Evolutionary conservation across 2,329 filamentous ascomycete genomes (phyloP).

Genomic region (Cladosporium sp.): DNA sequence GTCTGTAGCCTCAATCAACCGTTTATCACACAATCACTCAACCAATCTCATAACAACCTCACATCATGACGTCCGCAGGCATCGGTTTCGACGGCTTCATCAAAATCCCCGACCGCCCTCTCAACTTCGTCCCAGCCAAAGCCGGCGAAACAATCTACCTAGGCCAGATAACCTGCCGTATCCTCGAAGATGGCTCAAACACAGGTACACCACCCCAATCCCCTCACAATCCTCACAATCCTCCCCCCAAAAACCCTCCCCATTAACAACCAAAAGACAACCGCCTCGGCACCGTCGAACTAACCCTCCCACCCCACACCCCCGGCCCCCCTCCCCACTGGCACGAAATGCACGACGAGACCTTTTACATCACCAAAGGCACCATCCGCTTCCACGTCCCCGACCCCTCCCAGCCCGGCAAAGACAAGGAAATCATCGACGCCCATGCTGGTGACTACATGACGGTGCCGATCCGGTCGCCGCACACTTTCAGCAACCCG

Average conservation of each 20-base stretch:
- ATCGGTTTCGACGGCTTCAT: slow-evolving; percentile 21
- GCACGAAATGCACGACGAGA: slow-evolving; percentile 62
- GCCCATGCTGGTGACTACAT: slow-evolving; percentile 56
- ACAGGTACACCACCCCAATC: too few species aligned
- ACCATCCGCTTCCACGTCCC: slow-evolving; percentile 54
- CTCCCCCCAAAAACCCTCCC: background rate
- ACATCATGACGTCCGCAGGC: slow-evolving; percentile 12
- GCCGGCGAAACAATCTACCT: slow-evolving; percentile 52
- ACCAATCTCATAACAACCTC: background rate
- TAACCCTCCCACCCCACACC: slow-evolving; percentile 51
- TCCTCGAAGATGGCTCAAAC: slow-evolving; percentile 54
- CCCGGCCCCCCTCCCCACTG: slow-evolving; percentile 53
- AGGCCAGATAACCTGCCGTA: slow-evolving; percentile 51
- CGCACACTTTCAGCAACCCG: slow-evolving; percentile 59
- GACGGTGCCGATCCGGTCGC: slow-evolving; percentile 55
- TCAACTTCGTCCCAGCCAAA: slow-evolving; percentile 52
- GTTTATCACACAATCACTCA: background rate
- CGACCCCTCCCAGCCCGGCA: slow-evolving; percentile 29
- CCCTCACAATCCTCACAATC: too few species aligned
- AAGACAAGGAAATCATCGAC: slow-evolving; percentile 45
- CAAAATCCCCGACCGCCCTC: slow-evolving; percentile 43
- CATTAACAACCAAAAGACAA: slow-evolving; percentile 38
- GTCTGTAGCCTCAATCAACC: background rate
- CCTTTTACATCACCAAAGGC: slow-evolving; percentile 56
- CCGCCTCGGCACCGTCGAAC: slow-evolving; percentile 49